phyloP scores from a whole-genome alignment of 441 rosid genomes.

The Erodium trifolium region DNA sequence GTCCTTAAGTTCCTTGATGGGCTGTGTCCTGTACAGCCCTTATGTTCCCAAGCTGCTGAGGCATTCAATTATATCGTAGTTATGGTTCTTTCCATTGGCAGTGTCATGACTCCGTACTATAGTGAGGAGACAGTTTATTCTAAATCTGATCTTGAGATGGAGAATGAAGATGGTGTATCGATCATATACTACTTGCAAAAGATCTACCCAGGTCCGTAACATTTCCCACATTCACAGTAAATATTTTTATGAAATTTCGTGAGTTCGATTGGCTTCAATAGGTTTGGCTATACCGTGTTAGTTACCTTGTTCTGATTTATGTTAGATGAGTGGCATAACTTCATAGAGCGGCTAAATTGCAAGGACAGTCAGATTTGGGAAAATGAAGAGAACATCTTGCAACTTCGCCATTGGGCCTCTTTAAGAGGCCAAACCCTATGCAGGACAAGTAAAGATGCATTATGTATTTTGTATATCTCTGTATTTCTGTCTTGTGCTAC shows the following conservation, averaged over 20 bases:
- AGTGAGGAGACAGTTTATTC: conserved; percentile 96
- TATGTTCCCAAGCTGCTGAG: conserved; percentile 8
- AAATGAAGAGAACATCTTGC: conserved; percentile 84
- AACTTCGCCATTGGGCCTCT: conserved; percentile 97
- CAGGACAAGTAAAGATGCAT: conserved; percentile 67
- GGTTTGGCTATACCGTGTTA: not conserved
- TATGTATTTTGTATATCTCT: conserved; percentile 15
- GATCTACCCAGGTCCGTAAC: conserved; percentile 69
- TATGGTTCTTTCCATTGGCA: conserved; percentile 30
- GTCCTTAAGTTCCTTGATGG: conserved; percentile 11
- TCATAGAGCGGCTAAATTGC: conserved; percentile 79
- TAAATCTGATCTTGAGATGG: conserved; percentile 84
- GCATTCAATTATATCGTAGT: not conserved
- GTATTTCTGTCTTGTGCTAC: conserved; percentile 18
- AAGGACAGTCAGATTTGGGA: conserved; percentile 65
- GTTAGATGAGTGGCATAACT: conserved; percentile 94
- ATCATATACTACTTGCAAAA: conserved; percentile 89
- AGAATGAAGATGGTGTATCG: conserved; percentile 96
- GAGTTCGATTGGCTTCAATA: not conserved
- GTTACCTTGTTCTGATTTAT: conserved; percentile 15
- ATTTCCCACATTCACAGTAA: conserved; percentile 13
- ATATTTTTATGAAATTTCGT: conserved; percentile 4
- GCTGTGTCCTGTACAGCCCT: conserved; percentile 26
- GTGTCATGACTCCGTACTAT: conserved; percentile 94
- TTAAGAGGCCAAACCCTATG: conserved; percentile 93